phyloP scores from a whole-genome alignment of 306 rosid genomes.

The Cucurbita moschata region DNA sequence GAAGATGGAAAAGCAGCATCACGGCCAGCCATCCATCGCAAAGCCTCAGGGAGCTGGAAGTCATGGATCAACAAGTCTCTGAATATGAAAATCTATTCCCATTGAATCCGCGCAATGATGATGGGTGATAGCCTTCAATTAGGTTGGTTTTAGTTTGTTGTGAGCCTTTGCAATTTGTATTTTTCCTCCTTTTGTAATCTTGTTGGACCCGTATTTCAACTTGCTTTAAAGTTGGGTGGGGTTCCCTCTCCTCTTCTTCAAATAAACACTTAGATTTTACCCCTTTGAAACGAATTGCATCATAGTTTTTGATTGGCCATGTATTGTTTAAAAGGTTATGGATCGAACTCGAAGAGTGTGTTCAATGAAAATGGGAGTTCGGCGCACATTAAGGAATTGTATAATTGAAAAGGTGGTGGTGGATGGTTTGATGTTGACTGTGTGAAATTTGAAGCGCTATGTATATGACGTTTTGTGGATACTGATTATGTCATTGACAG shows the following conservation, averaged over 20 bases:
- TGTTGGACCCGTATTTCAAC: neutral
- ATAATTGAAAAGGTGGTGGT: neutral
- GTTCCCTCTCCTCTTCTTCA: neutral
- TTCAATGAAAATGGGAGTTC: neutral
- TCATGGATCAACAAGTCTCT: slow-evolving; percentile 79
- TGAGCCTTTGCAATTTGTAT: slow-evolving; percentile 1
- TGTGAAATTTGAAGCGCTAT: neutral
- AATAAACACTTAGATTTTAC: neutral
- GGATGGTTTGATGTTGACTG: neutral
- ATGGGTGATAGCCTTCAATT: neutral
- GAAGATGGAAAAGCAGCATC: neutral
- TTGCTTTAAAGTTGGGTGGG: neutral
- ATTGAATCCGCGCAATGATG: slow-evolving; percentile 13
- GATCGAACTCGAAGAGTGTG: neutral
- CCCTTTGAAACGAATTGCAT: neutral
- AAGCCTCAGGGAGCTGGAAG: slow-evolving; percentile 61
- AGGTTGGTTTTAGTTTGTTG: slow-evolving; percentile 2
- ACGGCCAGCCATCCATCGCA: slow-evolving; percentile 17
- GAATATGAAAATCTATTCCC: slow-evolving; percentile 54
- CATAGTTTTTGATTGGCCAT: neutral
- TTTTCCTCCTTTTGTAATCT: neutral
- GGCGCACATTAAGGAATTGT: neutral
- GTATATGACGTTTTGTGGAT: neutral
- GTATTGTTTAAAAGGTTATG: neutral
- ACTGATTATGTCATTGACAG: neutral